These are phyloP conservation scores for Jackrogersella minutella DNA, from an alignment of 495 filamentous ascomycete genomes.

Conservation along the genomic window DNA sequence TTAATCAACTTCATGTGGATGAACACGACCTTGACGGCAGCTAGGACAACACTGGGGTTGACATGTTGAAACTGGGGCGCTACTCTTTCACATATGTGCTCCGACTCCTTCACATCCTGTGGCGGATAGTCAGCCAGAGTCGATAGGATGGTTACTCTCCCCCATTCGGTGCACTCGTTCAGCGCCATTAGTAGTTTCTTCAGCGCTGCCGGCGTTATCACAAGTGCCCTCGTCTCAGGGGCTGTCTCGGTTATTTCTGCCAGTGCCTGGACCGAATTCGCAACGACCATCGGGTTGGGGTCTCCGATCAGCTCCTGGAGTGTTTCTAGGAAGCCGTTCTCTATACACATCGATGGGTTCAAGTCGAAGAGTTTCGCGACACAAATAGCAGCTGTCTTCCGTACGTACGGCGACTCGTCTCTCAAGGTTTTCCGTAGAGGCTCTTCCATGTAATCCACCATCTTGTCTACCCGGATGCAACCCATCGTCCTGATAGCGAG, in stretches of 20 bases:
- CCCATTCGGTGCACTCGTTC: slow-evolving; percentile 99
- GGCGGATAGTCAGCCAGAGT: slow-evolving; percentile 90
- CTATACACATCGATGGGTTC: slow-evolving; percentile 88
- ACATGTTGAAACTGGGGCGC: slow-evolving; percentile 98
- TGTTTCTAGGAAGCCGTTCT: slow-evolving; percentile 96
- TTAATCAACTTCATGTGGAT: slow-evolving; percentile 90
- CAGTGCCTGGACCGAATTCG: slow-evolving; percentile 93
- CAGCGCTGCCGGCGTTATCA: slow-evolving; percentile 79
- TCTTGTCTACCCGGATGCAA: slow-evolving; percentile 98
- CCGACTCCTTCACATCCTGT: slow-evolving; percentile 88
- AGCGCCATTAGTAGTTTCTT: slow-evolving; percentile 97
- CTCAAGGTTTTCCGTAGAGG: slow-evolving; percentile 94
- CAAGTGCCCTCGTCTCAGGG: slow-evolving; percentile 86
- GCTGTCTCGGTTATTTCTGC: slow-evolving; percentile 90
- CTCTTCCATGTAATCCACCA: slow-evolving; percentile 99
- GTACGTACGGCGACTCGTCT: slow-evolving; percentile 97
- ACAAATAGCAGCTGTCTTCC: slow-evolving; percentile 97
- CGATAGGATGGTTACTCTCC: slow-evolving; percentile 90
- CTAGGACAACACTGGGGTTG: slow-evolving; percentile 94
- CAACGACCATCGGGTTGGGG: slow-evolving; percentile 98
- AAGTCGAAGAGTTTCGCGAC: slow-evolving; percentile 98
- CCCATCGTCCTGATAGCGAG: slow-evolving; percentile 99
- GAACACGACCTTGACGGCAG: slow-evolving; percentile 97
- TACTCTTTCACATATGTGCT: slow-evolving; percentile 97
- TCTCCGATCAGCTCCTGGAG: slow-evolving; percentile 96